phyloP scores from a whole-genome alignment of 1,284 basidiomycete species.

The Malassezia furfur region DNA sequence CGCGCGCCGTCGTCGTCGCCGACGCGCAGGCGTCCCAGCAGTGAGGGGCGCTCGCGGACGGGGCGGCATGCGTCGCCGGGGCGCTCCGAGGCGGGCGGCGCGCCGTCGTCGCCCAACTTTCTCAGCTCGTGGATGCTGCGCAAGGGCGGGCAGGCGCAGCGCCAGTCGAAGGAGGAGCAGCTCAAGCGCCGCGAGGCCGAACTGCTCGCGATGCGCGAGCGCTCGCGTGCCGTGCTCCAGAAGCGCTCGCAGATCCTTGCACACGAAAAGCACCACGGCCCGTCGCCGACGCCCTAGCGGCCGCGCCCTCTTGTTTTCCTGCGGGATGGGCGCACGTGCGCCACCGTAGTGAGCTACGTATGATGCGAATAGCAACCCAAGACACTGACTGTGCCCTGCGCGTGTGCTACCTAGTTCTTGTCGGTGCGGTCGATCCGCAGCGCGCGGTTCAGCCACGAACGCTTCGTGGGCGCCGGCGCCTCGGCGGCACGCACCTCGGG shows the following conservation, averaged over 20 bases:
- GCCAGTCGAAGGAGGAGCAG: slow-evolving; percentile 67
- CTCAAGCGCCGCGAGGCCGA: slow-evolving; percentile 71
- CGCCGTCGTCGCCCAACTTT: slow-evolving; percentile 5
- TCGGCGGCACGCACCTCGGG: background rate
- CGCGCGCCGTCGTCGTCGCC: too few species aligned
- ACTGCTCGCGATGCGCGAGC: slow-evolving; percentile 62
- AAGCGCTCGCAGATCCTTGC: slow-evolving; percentile 56
- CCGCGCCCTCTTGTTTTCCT: too few species aligned
- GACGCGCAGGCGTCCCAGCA: too few species aligned
- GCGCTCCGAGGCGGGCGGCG: slow-evolving; percentile 7
- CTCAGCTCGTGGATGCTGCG: slow-evolving; percentile 50
- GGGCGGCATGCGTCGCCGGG: background rate
- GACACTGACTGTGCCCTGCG: too few species aligned
- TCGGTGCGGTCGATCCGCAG: background rate
- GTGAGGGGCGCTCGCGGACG: too few species aligned
- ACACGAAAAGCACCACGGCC: background rate
- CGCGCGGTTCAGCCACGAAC: background rate
- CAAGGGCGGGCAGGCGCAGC: slow-evolving; percentile 79
- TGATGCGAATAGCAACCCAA: too few species aligned
- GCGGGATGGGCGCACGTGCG: too few species aligned
- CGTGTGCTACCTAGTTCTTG: too few species aligned
- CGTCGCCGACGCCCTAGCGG: too few species aligned
- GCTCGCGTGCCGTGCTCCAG: slow-evolving; percentile 87
- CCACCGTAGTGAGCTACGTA: too few species aligned
- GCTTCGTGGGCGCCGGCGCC: background rate